Conservation (phyloP, 371 early-diverging fungal genomes). For the Paramicrosporidium saccamoebae region DNA sequence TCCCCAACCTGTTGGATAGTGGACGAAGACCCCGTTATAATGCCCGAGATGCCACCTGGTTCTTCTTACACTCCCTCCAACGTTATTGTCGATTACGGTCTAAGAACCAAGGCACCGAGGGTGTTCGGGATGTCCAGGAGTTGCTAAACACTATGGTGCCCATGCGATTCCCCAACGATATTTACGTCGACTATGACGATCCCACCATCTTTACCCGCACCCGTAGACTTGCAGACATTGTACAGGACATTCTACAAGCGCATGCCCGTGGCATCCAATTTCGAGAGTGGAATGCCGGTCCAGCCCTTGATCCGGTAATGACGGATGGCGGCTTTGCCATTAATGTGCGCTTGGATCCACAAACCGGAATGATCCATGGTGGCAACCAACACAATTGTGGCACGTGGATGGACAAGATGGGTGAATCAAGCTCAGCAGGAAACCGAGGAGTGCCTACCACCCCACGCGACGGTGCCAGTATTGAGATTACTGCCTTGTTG, state of each 20-base stretch:
- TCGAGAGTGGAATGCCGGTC: constrained; percentile 78
- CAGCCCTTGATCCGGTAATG: constrained; percentile 62
- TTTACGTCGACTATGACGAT: constrained; percentile 23
- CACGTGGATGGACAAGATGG: constrained; percentile 98
- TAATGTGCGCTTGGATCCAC: constrained; percentile 22
- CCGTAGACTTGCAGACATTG: constrained; percentile 34
- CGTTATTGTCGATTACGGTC: constrained; percentile 49
- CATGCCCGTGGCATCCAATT: constrained; percentile 76
- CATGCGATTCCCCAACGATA: constrained; percentile 47
- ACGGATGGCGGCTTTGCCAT: constrained; percentile 53
- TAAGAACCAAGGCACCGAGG: constrained; percentile 20
- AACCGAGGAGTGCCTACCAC: constrained; percentile 67
- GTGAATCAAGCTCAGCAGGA: constrained; percentile 62
- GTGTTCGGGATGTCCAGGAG: too few species aligned
- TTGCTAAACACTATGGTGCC: constrained; percentile 29
- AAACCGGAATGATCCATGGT: constrained; percentile 43
- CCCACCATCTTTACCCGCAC: constrained; percentile 14
- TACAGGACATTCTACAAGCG: constrained; percentile 61
- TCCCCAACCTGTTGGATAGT: constrained; percentile 74
- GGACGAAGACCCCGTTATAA: constrained; percentile 63
- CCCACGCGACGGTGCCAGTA: constrained; percentile 63
- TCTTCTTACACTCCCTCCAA: constrained; percentile 58
- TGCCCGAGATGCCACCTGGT: constrained; percentile 86
- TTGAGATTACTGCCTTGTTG: constrained; percentile 63
- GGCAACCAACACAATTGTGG: constrained; percentile 83